These are phyloP conservation scores for Stereum hirsutum DNA, from an alignment of 1,284 basidiomycete genomes.

Conservation along the genomic window DNA sequence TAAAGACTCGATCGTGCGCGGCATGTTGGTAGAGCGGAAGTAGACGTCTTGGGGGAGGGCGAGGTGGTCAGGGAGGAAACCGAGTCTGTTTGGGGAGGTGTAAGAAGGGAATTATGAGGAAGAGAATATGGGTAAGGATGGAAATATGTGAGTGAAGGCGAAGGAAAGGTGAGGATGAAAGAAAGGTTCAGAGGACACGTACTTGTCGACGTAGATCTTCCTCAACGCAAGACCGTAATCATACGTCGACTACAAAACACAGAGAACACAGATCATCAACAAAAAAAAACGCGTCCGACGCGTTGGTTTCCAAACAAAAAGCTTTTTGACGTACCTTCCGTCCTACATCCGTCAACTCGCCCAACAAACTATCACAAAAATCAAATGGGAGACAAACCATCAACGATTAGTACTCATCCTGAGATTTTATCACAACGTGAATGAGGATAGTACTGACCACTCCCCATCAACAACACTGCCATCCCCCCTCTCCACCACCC, in stretches of 20 bases:
- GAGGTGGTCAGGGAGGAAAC: constrained; percentile 51
- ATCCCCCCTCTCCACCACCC: constrained; percentile 47
- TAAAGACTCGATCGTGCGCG: constrained; percentile 70
- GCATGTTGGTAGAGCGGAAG: constrained; percentile 68
- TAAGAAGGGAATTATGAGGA: constrained; percentile 1
- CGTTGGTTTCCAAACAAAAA: too few species aligned
- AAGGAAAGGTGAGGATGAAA: not conserved
- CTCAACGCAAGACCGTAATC: constrained; percentile 55
- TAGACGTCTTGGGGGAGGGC: constrained; percentile 44
- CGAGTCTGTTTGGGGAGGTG: constrained; percentile 32
- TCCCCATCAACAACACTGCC: constrained; percentile 45
- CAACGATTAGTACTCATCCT: not conserved
- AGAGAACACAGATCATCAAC: constrained; percentile 2
- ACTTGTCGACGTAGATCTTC: constrained; percentile 66
- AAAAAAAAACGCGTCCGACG: too few species aligned
- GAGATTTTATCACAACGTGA: not conserved
- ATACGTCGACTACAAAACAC: constrained; percentile 43
- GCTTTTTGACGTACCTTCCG: constrained; percentile 54
- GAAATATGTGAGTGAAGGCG: too few species aligned
- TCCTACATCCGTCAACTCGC: constrained; percentile 75
- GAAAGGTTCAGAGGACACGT: constrained; percentile 12
- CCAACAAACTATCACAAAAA: constrained; percentile 43
- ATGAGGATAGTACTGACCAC: constrained; percentile 40
- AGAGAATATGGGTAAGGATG: too few species aligned
- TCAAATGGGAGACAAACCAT: too few species aligned